Evolutionary conservation across 1,139 yeast genomes (phyloP), one percentile per base, ranked within the genome.

Genomic region (Hansenula lynferdii): DNA sequence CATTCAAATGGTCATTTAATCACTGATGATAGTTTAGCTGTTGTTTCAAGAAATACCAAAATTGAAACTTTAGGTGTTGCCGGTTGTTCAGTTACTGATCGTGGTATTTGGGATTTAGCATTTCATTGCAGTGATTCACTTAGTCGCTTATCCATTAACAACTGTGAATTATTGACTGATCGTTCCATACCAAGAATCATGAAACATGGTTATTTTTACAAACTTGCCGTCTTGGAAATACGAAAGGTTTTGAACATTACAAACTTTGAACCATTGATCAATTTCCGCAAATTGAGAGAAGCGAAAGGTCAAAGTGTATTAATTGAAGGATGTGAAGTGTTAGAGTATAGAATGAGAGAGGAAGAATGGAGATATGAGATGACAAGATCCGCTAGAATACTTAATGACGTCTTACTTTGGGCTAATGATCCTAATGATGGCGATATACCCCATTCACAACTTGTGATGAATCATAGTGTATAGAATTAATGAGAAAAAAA

Each of bases 61-160:
- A 63, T 89, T 31, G 68, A 68, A 35, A 89, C 97, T 0, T 67
- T 90, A 35, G 97, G 97, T 0, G 63, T 87, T 14, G 96, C 97
- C 0, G 97, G 97, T 8, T 86, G 96, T 58, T 69, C 75, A 40
- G 71, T 90, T 21, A 76, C 85, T 16, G 96, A 90, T 62, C 70
- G 77, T 35, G 69, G 84, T 7, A 64, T 90, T 20, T 86, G 95
- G 95, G 92, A 85, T 53, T 63, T 89, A 33, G 92, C 92, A 0
- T 59, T 72, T 19, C 61, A 69, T 43, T 72, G 85, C 42, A 83
- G 85, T 26, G 56, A 57, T 3, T 53, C 64, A 5, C 55, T 90
- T 6, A 79, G 78, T 51, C 69, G 97, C 39, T 64, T 90, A 28
- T 84, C 95, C 11, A 60, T 90, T 34, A 90, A 90, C 60, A 80